These are phyloP conservation scores for Nicotiana undulata DNA, from an alignment of 257 asterid species.

Conservation along the genomic window DNA sequence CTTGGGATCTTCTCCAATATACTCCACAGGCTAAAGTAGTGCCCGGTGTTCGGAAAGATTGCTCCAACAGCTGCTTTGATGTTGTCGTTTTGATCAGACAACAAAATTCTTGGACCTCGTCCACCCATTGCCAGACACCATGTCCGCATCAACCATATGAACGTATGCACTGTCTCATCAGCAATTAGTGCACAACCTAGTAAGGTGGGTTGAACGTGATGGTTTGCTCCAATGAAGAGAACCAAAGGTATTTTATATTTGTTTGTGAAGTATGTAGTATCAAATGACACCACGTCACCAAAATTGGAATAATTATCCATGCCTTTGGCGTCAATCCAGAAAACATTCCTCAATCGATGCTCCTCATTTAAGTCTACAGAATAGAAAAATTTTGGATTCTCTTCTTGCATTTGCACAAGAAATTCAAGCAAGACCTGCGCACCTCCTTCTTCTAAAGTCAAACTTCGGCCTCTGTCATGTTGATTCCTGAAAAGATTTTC, in stretches of 20 bases:
- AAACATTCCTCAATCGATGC: conserved; percentile 77
- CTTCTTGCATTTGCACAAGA: conserved; percentile 68
- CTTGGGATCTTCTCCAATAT: conserved; percentile 61
- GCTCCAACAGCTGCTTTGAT: conserved; percentile 58
- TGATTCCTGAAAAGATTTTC: conserved; percentile 60
- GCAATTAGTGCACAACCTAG: conserved; percentile 89
- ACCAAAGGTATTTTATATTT: conserved; percentile 72
- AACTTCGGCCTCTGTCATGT: conserved; percentile 75
- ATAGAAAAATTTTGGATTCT: conserved; percentile 66
- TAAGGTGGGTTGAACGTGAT: conserved; percentile 73
- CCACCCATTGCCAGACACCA: conserved; percentile 90
- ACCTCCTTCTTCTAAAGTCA: conserved; percentile 73
- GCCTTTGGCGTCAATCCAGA: conserved; percentile 94
- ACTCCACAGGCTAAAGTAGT: conserved; percentile 56
- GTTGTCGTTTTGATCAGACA: conserved; percentile 60
- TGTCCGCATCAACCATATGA: conserved; percentile 72
- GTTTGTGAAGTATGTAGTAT: conserved; percentile 51
- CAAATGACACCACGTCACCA: conserved; percentile 72
- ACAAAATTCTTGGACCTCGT: conserved; percentile 54
- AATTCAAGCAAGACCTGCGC: conserved; percentile 66
- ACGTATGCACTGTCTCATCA: conserved; percentile 66
- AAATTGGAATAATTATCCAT: conserved; percentile 57
- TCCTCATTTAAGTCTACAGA: conserved; percentile 81
- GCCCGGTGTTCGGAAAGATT: conserved; percentile 50
- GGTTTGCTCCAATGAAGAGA: conserved; percentile 77